Conservation (phyloP, 768 basidiomycete species). For the Hericium rajendrae region DNA sequence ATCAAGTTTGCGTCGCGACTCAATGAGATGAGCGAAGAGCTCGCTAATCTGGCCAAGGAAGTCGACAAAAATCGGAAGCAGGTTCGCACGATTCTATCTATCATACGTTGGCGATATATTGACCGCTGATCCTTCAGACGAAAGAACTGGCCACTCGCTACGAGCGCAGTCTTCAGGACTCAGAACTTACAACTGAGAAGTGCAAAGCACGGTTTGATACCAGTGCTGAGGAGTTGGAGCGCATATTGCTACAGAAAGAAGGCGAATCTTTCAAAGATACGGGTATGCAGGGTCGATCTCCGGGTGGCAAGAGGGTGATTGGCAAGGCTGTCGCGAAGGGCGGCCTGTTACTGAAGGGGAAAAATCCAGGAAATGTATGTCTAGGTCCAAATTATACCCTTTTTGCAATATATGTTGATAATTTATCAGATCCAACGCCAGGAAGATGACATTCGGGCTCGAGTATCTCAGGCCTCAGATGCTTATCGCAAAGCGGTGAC, state of each 20-base stretch:
- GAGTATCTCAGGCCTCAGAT: constrained; percentile 82
- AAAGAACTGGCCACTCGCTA: constrained; percentile 87
- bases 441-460: constrained; percentile 85
- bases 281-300: constrained; percentile 51
- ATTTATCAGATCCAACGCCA: constrained; percentile 66
- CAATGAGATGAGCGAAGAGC: constrained; percentile 96
- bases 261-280: constrained; percentile 87
- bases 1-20: constrained; percentile 77
- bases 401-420: neutral
- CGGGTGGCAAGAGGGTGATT: constrained; percentile 71
- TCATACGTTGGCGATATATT: neutral
- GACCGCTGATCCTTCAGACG: constrained; percentile 37
- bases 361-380: constrained; percentile 77
- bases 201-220: constrained; percentile 78
- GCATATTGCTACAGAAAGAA: constrained; percentile 87
- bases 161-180: constrained; percentile 82
- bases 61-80: constrained; percentile 92
- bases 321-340: constrained; percentile 91
- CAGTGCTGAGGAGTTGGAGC: constrained; percentile 89
- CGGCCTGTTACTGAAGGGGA: constrained; percentile 81
- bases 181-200: constrained; percentile 81
- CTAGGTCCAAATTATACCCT: constrained; percentile 1
- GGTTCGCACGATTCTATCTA: constrained; percentile 32
- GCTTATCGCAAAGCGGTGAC: constrained; percentile 83
- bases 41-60: constrained; percentile 75